Base-by-base conservation (phyloP, 2,329 filamentous ascomycete genomes). In the Pseudogymnoascus pannorum region DNA sequence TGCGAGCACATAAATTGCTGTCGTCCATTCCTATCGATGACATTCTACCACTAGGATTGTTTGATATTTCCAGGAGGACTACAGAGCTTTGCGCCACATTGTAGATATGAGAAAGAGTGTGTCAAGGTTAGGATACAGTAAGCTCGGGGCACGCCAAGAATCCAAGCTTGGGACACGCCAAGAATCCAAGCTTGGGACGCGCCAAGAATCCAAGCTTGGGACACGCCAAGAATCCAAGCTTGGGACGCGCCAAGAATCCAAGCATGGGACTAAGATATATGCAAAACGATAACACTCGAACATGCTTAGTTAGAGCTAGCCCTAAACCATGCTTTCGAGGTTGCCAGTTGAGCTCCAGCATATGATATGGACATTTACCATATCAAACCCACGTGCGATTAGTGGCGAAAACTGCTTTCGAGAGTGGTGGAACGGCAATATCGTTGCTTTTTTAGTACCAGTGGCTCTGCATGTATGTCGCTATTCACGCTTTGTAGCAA, bases 301-400 rank as follows among this genome's bases (percentile, higher is more conserved):
- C n/a, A n/a, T n/a, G n/a, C n/a, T n/a, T n/a, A n/a, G n/a, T n/a
- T n/a, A n/a, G n/a, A n/a, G n/a, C n/a, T n/a, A n/a, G n/a, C n/a
- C n/a, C n/a, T n/a, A n/a, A n/a, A n/a, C n/a, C n/a, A n/a, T n/a
- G 26, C 61, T 64, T 59, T 33, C 33, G 60, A 64, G 62, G 60
- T 64, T 64, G 48, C 58, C 61, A 62, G 54, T 62, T 48, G 59
- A 64, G 40, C 63, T 64, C 16, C 29, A 64, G 42, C 40, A 63
- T 40, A 61, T 63, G 26, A 63, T 63, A 59, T 64, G 31, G 59
- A 35, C 59, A 16, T 51, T 64, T 51, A 63, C 63, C 57, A 31
- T 64, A 61, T 63, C 59, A 35, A 36, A 60, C 8, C 59, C 58
- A 62, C 60, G 60, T 26, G n/a, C 12, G 33, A 62, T 64, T 33